phyloP scores from a whole-genome alignment of 1,139 yeast genomes.

The Pneumocystis jirovecii region DNA sequence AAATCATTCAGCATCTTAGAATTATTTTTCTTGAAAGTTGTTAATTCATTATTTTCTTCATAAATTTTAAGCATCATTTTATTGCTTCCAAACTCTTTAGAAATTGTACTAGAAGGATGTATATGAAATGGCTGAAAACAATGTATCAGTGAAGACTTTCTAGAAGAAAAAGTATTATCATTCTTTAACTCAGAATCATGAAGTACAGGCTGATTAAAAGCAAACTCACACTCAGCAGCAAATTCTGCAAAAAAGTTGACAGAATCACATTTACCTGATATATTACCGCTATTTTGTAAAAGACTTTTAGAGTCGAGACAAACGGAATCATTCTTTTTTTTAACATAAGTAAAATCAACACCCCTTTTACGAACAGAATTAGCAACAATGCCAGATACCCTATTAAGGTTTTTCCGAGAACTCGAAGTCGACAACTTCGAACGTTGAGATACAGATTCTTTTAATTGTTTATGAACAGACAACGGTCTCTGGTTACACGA shows the following conservation, averaged over 20 bases:
- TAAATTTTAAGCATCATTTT: not conserved
- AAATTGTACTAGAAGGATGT: not conserved
- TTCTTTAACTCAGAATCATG: not conserved
- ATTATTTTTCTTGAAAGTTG: not conserved
- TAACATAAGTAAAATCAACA: not conserved
- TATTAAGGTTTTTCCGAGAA: not conserved
- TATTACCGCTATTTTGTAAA: not conserved
- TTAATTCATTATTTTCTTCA: not conserved
- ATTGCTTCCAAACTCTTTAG: not conserved
- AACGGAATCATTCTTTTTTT: not conserved
- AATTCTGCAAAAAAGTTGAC: constrained; percentile 5
- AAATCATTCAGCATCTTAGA: not conserved
- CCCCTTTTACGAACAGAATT: not conserved
- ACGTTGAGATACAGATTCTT: constrained; percentile 3
- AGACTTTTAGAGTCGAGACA: not conserved
- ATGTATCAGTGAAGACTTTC: not conserved
- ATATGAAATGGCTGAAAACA: constrained; percentile 4
- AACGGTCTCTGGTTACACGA: constrained; percentile 5
- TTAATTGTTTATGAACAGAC: constrained; percentile 5
- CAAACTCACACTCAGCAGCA: constrained; percentile 8
- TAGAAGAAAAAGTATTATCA: not conserved
- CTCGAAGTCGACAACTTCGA: constrained; percentile 5
- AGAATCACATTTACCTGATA: not conserved
- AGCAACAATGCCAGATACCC: not conserved
- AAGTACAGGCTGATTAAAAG: constrained; percentile 6